A percentile compares a stretch with the other conserved stretches of the same genome.
phyloP scores from a whole-genome alignment of 2,329 filamentous ascomycete genomes.

The Penicillium sp. region DNA sequence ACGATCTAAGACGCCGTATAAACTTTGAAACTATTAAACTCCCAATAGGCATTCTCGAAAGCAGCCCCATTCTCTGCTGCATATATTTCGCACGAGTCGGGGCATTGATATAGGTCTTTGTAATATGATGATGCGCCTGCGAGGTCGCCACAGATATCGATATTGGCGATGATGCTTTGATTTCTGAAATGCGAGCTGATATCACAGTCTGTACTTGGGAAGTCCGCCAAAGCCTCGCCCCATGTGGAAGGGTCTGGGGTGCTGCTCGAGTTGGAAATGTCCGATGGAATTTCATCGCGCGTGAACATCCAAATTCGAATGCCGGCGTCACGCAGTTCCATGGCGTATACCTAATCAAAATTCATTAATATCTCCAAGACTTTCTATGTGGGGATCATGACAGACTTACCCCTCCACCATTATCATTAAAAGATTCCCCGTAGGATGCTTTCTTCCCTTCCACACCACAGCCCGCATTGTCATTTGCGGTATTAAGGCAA shows the following conservation, averaged over 20 bases:
- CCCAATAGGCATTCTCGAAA: slow-evolving; percentile 67
- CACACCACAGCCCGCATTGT: slow-evolving; percentile 65
- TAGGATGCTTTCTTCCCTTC: slow-evolving; percentile 49
- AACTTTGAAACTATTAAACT: slow-evolving; percentile 65
- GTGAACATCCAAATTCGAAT: slow-evolving; percentile 68
- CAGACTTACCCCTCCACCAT: slow-evolving; percentile 57
- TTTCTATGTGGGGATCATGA: neutral
- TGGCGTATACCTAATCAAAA: slow-evolving; percentile 54
- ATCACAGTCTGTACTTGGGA: slow-evolving; percentile 66
- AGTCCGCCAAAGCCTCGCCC: slow-evolving; percentile 67
- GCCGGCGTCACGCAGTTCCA: slow-evolving; percentile 66
- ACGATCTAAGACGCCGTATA: slow-evolving; percentile 45
- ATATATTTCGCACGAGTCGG: slow-evolving; percentile 60
- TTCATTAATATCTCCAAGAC: neutral
- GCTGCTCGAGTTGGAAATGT: slow-evolving; percentile 54
- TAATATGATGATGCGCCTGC: slow-evolving; percentile 45
- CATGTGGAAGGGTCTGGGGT: slow-evolving; percentile 65
- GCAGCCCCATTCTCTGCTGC: slow-evolving; percentile 61
- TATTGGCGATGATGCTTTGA: slow-evolving; percentile 68
- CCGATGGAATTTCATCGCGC: slow-evolving; percentile 54
- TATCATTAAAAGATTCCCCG: slow-evolving; percentile 58
- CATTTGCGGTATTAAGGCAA: slow-evolving; percentile 58
- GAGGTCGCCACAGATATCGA: slow-evolving; percentile 65
- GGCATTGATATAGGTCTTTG: slow-evolving; percentile 41
- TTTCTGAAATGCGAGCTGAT: slow-evolving; percentile 65